Evolutionary conservation across 2,329 filamentous ascomycete species (phyloP).

Genomic region (Cyphellophora europaea): DNA sequence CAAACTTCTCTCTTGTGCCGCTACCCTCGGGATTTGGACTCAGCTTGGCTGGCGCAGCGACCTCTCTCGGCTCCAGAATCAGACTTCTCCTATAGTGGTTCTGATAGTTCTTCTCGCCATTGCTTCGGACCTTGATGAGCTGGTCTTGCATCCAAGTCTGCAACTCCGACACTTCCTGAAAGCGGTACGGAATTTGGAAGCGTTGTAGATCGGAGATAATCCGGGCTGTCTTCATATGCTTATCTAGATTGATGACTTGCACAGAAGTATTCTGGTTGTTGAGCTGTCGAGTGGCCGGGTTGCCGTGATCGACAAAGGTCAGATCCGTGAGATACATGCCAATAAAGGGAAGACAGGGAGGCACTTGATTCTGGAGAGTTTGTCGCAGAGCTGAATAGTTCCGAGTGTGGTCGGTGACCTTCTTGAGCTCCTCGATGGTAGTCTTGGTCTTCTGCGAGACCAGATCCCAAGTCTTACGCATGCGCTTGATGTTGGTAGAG

Average conservation of each 20-base stretch:
- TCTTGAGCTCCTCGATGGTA: slow-evolving; percentile 66
- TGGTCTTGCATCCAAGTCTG: slow-evolving; percentile 88
- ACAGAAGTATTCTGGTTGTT: slow-evolving; percentile 55
- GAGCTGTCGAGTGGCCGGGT: slow-evolving; percentile 73
- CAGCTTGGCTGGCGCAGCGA: slow-evolving; percentile 6
- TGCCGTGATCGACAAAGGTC: slow-evolving; percentile 91
- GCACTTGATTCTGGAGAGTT: slow-evolving; percentile 73
- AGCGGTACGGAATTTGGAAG: slow-evolving; percentile 86
- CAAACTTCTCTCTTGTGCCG: slow-evolving; percentile 39
- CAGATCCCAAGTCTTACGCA: slow-evolving; percentile 86
- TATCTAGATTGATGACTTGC: slow-evolving; percentile 94
- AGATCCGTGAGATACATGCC: slow-evolving; percentile 95
- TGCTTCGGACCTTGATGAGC: slow-evolving; percentile 62
- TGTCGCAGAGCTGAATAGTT: slow-evolving; percentile 84
- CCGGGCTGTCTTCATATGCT: slow-evolving; percentile 86
- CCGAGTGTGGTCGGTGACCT: slow-evolving; percentile 78
- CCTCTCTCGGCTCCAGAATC: slow-evolving; percentile 60
- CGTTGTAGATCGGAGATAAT: slow-evolving; percentile 93
- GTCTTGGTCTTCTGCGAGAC: slow-evolving; percentile 77
- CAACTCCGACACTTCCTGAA: slow-evolving; percentile 74
- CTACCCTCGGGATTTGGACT: slow-evolving; percentile 17
- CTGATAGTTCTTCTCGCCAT: slow-evolving; percentile 53
- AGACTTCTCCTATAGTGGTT: slow-evolving; percentile 75
- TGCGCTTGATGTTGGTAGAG: slow-evolving; percentile 77
- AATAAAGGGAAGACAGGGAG: slow-evolving; percentile 88